Evolutionary conservation across 768 basidiomycete genomes (phyloP).

Genomic region (Boletus insuetus): DNA sequence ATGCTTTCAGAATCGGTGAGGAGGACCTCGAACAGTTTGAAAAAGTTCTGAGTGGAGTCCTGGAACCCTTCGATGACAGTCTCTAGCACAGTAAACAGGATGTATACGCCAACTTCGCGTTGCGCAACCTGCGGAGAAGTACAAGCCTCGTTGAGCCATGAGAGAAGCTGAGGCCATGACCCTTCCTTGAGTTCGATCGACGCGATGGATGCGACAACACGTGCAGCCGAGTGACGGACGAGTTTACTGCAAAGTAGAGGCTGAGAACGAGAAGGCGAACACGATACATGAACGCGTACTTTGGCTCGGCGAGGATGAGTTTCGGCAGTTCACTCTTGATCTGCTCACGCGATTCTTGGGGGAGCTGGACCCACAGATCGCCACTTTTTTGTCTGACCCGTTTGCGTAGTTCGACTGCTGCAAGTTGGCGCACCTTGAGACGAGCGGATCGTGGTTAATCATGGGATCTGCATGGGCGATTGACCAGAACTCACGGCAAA

Average conservation of each 20-base stretch:
- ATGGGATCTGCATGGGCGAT: slow-evolving; percentile 6
- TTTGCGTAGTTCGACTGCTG: slow-evolving; percentile 95
- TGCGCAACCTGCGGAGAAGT: slow-evolving; percentile 64
- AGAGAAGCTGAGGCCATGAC: slow-evolving; percentile 84
- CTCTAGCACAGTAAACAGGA: slow-evolving; percentile 89
- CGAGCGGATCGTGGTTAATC: slow-evolving; percentile 3
- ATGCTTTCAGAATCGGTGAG: slow-evolving; percentile 81
- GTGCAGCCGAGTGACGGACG: slow-evolving; percentile 89
- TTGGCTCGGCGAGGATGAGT: slow-evolving; percentile 71
- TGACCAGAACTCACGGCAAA: slow-evolving; percentile 57
- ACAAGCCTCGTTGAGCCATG: slow-evolving; percentile 80
- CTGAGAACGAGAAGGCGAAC: neutral
- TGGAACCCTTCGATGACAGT: slow-evolving; percentile 89
- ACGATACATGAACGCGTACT: slow-evolving; percentile 45
- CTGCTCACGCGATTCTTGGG: slow-evolving; percentile 65
- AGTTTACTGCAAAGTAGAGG: slow-evolving; percentile 56
- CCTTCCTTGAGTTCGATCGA: slow-evolving; percentile 77
- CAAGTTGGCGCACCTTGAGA: slow-evolving; percentile 87
- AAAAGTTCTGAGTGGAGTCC: slow-evolving; percentile 67
- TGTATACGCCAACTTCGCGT: slow-evolving; percentile 90
- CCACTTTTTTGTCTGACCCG: slow-evolving; percentile 79
- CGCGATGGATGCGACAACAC: slow-evolving; percentile 91
- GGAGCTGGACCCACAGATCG: slow-evolving; percentile 74
- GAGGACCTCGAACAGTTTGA: slow-evolving; percentile 73
- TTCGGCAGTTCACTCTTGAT: slow-evolving; percentile 85